A percentile compares a stretch with the other conserved stretches of the same genome.
phyloP scores from a whole-genome alignment of 495 filamentous ascomycete species.

The Daldinia decipiens region DNA sequence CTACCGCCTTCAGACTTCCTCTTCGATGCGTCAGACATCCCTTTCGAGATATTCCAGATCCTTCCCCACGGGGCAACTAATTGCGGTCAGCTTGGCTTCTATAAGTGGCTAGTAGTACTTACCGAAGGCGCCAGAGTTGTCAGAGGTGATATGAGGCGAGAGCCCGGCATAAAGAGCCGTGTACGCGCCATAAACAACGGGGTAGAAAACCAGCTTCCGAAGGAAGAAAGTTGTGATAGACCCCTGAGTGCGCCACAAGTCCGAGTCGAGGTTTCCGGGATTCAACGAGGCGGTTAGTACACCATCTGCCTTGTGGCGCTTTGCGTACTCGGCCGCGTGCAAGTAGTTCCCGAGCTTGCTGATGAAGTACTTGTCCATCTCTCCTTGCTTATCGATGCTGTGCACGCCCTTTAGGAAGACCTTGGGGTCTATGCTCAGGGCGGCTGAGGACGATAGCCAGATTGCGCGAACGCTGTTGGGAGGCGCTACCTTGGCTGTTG shows the following conservation, averaged over 20 bases:
- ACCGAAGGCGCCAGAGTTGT: constrained; percentile 36
- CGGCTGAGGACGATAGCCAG: constrained; percentile 53
- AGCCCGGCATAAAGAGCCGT: constrained; percentile 56
- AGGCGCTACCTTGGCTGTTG: constrained; percentile 42
- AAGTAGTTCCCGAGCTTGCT: constrained; percentile 56
- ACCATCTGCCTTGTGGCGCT: constrained; percentile 42
- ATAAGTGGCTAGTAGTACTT: constrained; percentile 33
- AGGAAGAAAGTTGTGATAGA: constrained; percentile 14
- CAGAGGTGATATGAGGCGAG: constrained; percentile 50
- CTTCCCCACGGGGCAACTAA: constrained; percentile 53
- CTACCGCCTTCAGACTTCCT: constrained; percentile 49
- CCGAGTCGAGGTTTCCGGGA: constrained; percentile 48
- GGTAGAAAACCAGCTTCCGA: constrained; percentile 25
- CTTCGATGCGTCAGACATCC: constrained; percentile 43
- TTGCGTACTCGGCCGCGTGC: constrained; percentile 51
- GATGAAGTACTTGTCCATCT: constrained; percentile 45
- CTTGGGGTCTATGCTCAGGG: constrained; percentile 37
- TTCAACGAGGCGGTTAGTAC: constrained; percentile 48
- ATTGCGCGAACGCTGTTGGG: constrained; percentile 55
- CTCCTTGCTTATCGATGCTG: constrained; percentile 7
- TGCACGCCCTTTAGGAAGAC: constrained; percentile 29
- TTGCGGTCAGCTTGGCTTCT: constrained; percentile 9
- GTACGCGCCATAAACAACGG: constrained; percentile 53
- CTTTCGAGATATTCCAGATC: constrained; percentile 41
- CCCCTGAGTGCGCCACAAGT: constrained; percentile 28